Evolutionary conservation across 495 filamentous ascomycete genomes (phyloP).

Genomic region (Penicillium malachiteum): DNA sequence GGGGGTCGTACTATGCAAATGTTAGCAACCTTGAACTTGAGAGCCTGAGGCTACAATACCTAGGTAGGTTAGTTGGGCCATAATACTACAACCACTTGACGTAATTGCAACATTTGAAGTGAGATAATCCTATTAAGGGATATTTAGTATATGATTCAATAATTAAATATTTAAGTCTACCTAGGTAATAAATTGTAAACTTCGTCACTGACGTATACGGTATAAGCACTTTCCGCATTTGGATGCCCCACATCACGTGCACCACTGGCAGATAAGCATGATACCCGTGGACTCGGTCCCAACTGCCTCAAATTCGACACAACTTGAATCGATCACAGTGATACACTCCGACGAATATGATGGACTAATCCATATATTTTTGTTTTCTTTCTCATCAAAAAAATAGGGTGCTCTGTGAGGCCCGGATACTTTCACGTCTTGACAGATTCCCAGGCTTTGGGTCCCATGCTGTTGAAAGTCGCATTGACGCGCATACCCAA

Average conservation of each 20-base stretch:
- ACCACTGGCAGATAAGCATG: slow-evolving; percentile 1
- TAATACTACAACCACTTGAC: no score
- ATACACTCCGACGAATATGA: slow-evolving; percentile 8
- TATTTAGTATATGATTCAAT: no score
- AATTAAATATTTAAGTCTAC: no score
- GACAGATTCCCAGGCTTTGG: no score
- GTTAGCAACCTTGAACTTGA: no score
- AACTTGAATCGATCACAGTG: slow-evolving; percentile 10
- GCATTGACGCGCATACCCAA: slow-evolving; percentile 8
- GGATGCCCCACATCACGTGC: slow-evolving; percentile 28
- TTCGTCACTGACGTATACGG: slow-evolving; percentile 17
- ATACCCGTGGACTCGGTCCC: neutral
- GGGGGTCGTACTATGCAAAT: no score
- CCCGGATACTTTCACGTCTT: neutral
- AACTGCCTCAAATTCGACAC: slow-evolving; percentile 11
- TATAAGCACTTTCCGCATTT: slow-evolving; percentile 19
- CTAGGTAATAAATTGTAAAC: no score
- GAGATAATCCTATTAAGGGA: no score
- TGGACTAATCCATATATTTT: slow-evolving; percentile 1
- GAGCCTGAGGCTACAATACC: no score
- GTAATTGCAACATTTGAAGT: no score
- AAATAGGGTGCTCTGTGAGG: neutral
- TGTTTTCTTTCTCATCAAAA: neutral
- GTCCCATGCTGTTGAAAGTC: neutral
- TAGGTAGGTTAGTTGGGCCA: no score